These are phyloP conservation scores for Apiotrichum domesticum DNA, from an alignment of 1,284 basidiomycete genomes.

Conservation along the genomic window DNA sequence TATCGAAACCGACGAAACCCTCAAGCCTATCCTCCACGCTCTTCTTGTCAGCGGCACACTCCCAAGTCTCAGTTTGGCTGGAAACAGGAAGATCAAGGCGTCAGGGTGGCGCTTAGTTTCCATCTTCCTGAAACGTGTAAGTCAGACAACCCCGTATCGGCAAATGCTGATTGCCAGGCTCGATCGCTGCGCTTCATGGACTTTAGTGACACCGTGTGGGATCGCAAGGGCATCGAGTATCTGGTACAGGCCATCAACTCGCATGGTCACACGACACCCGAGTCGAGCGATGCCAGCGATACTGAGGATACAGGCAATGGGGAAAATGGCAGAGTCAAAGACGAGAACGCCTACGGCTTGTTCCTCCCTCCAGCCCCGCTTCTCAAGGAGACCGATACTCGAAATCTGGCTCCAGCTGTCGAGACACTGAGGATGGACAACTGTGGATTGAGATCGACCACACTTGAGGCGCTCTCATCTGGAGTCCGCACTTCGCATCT, in stretches of 20 bases:
- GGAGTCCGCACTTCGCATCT: conserved; percentile 73
- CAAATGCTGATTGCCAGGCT: conserved; percentile 51
- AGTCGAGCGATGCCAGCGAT: not conserved
- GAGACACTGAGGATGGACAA: conserved; percentile 78
- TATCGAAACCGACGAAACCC: conserved; percentile 67
- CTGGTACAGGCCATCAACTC: conserved; percentile 63
- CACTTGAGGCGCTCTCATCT: conserved; percentile 70
- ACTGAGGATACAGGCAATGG: conserved; percentile 3
- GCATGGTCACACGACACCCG: conserved; percentile 3
- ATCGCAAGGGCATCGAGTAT: conserved; percentile 76
- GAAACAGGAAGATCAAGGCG: conserved; percentile 73
- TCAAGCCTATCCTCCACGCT: conserved; percentile 87
- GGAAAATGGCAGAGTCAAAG: not conserved
- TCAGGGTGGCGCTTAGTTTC: conserved; percentile 75
- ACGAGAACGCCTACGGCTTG: conserved; percentile 25
- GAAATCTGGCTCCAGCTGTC: conserved; percentile 42
- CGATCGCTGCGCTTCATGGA: conserved; percentile 75
- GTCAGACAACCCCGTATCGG: conserved; percentile 8
- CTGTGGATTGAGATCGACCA: conserved; percentile 63
- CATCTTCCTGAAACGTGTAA: conserved; percentile 67
- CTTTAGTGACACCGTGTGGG: conserved; percentile 77
- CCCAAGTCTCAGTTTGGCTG: conserved; percentile 76
- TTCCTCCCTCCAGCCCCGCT: conserved; percentile 39
- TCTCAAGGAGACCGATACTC: conserved; percentile 22
- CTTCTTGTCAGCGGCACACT: conserved; percentile 77